These are phyloP conservation scores for Actinomortierella wolfii DNA, from an alignment of 371 early-diverging fungal species.

Conservation along the genomic window DNA sequence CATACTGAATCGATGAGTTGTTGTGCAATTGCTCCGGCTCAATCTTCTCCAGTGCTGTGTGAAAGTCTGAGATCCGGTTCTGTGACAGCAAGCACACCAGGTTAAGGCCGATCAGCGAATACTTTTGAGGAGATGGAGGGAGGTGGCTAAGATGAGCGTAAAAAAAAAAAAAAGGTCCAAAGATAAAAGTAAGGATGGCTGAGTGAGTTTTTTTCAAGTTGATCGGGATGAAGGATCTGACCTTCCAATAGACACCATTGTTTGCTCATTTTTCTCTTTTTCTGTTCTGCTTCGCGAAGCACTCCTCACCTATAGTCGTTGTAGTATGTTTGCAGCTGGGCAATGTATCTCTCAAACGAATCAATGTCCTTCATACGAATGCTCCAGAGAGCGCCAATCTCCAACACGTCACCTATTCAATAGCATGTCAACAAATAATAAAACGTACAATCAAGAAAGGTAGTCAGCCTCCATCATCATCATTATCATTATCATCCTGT, in stretches of 20 bases:
- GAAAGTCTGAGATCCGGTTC: slow-evolving; percentile 94
- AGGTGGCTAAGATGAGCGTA: slow-evolving; percentile 51
- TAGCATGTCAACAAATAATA: background rate
- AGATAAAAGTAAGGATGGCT: background rate
- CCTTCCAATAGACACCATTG: background rate
- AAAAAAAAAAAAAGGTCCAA: background rate
- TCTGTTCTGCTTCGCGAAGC: background rate
- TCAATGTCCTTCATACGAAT: slow-evolving; percentile 85
- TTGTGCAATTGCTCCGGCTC: slow-evolving; percentile 79
- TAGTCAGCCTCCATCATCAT: background rate
- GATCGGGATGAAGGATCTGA: background rate
- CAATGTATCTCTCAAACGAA: slow-evolving; percentile 91
- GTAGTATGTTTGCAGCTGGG: slow-evolving; percentile 93
- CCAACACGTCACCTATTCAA: slow-evolving; percentile 89
- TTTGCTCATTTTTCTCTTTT: background rate
- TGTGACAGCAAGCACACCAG: slow-evolving; percentile 91
- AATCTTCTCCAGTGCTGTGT: slow-evolving; percentile 90
- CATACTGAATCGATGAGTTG: slow-evolving; percentile 87
- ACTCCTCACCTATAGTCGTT: slow-evolving; percentile 73
- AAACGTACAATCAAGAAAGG: too few relatives aligned
- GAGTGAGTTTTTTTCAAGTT: background rate
- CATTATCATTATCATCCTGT: background rate
- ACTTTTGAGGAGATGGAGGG: slow-evolving; percentile 82
- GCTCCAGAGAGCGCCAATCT: slow-evolving; percentile 89
- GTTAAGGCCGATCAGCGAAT: slow-evolving; percentile 89